phyloP scores from a whole-genome alignment of 495 filamentous ascomycete species.

The Amorphotheca resinae region DNA sequence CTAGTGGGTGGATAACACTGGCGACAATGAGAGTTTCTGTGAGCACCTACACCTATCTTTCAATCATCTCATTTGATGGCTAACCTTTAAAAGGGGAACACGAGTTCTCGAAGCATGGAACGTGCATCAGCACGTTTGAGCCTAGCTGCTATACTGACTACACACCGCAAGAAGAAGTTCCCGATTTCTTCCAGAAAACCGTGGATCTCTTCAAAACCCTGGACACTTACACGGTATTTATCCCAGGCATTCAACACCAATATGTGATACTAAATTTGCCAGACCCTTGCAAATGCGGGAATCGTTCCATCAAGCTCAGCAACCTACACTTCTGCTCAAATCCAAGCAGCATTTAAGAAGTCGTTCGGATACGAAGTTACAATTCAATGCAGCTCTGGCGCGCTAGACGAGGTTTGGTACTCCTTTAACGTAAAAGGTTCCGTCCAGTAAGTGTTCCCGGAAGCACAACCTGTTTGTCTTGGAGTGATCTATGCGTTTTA shows the following conservation, averaged over 20 bases:
- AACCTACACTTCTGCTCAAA: conserved; percentile 46
- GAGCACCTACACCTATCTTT: background rate
- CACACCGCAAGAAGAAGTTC: conserved; percentile 32
- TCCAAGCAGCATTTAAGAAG: conserved; percentile 41
- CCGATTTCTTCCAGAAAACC: conserved; percentile 37
- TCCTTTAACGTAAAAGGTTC: conserved; percentile 55
- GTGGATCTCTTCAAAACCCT: conserved; percentile 45
- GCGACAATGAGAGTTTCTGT: conserved; percentile 43
- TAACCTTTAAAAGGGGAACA: conserved; percentile 34
- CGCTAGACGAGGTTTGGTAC: conserved; percentile 61
- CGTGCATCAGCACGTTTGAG: conserved; percentile 44
- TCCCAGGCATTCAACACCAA: background rate
- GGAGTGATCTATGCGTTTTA: no score
- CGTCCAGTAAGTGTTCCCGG: conserved; percentile 35
- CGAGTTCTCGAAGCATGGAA: conserved; percentile 66
- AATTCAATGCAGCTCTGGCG: conserved; percentile 41
- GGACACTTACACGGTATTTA: conserved; percentile 42
- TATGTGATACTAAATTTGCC: background rate
- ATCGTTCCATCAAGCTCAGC: conserved; percentile 42
- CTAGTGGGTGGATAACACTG: conserved; percentile 9
- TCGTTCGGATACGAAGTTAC: conserved; percentile 44
- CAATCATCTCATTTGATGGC: background rate
- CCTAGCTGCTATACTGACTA: conserved; percentile 55
- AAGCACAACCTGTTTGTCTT: no score
- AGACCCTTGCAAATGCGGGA: conserved; percentile 41